These are phyloP conservation scores for Bacterosira constricta DNA, from an alignment of 108 stramenopile genomes.

Conservation along the genomic window DNA sequence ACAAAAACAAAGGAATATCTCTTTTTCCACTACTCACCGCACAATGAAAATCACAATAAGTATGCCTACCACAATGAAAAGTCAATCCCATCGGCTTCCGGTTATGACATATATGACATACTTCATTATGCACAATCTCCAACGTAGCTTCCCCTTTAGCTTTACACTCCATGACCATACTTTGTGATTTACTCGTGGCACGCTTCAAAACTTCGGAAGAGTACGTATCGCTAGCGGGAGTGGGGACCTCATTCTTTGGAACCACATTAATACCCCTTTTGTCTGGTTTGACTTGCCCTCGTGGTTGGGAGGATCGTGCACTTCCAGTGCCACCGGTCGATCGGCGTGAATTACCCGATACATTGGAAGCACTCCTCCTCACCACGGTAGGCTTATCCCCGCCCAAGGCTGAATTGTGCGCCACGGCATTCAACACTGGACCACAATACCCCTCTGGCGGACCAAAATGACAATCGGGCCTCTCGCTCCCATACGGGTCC, in stretches of 20 bases:
- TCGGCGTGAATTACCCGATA: slow-evolving; percentile 26
- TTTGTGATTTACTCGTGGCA: slow-evolving; percentile 28
- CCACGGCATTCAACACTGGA: no score
- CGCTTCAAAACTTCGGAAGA: slow-evolving; percentile 38
- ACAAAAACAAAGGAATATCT: not conserved
- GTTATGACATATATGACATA: slow-evolving; percentile 76
- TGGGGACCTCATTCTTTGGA: slow-evolving; percentile 21
- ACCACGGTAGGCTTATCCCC: slow-evolving; percentile 10
- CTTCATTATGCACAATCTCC: slow-evolving; percentile 19
- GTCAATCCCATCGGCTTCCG: slow-evolving; percentile 28
- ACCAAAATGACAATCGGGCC: slow-evolving; percentile 31
- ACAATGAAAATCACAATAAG: slow-evolving; percentile 63
- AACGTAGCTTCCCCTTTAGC: slow-evolving; percentile 15
- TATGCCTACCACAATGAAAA: slow-evolving; percentile 66
- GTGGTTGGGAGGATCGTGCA: not conserved
- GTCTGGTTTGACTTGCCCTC: slow-evolving; percentile 16
- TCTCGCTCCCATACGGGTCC: slow-evolving; percentile 53
- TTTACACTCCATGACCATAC: not conserved
- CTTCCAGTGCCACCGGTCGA: not conserved
- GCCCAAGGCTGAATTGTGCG: not conserved
- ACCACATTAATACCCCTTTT: slow-evolving; percentile 12
- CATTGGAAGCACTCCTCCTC: slow-evolving; percentile 15
- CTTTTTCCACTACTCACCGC: slow-evolving; percentile 51
- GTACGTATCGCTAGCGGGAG: slow-evolving; percentile 12
- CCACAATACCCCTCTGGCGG: slow-evolving; percentile 8